A percentile compares a stretch with the other conserved stretches of the same genome.
Evolutionary conservation across 2,329 filamentous ascomycete genomes (phyloP).

Genomic region (Stemphylium beticola): DNA sequence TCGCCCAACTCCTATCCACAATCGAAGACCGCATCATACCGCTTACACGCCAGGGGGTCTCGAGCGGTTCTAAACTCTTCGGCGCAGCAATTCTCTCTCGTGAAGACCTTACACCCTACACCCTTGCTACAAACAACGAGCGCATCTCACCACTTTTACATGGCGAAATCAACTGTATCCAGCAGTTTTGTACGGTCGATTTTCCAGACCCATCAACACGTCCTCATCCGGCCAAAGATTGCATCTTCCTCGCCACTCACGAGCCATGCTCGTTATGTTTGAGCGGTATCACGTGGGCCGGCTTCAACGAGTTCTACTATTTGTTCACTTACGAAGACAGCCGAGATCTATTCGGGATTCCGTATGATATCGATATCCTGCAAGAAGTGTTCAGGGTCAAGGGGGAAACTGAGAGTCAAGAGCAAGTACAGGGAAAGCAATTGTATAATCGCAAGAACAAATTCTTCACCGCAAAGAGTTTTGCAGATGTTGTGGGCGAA

Average conservation of each 20-base stretch:
- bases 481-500: slow-evolving; percentile 31
- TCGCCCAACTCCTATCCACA: slow-evolving; percentile 13
- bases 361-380: slow-evolving; percentile 65
- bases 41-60: slow-evolving; percentile 58
- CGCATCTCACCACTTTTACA: slow-evolving; percentile 62
- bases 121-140: slow-evolving; percentile 64
- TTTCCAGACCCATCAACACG: slow-evolving; percentile 37
- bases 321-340: slow-evolving; percentile 67
- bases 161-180: slow-evolving; percentile 67
- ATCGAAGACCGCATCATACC: slow-evolving; percentile 58
- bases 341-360: slow-evolving; percentile 62
- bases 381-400: slow-evolving; percentile 62
- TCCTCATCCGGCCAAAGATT: slow-evolving; percentile 55
- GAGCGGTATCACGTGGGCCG: slow-evolving; percentile 64
- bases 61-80: slow-evolving; percentile 63
- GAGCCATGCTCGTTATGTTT: slow-evolving; percentile 66
- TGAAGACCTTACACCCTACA: slow-evolving; percentile 51
- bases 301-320: slow-evolving; percentile 64
- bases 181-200: slow-evolving; percentile 58
- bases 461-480: slow-evolving; percentile 54
- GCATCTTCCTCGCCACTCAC: slow-evolving; percentile 65
- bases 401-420: slow-evolving; percentile 30
- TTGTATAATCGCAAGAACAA: slow-evolving; percentile 64
- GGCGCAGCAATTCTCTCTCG: slow-evolving; percentile 62
- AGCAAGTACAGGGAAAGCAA: slow-evolving; percentile 47